Evolutionary conservation across 129 eudicot species (phyloP), one percentile per base, ranked within the genome.

Genomic region (Kitagawia praeruptora): DNA sequence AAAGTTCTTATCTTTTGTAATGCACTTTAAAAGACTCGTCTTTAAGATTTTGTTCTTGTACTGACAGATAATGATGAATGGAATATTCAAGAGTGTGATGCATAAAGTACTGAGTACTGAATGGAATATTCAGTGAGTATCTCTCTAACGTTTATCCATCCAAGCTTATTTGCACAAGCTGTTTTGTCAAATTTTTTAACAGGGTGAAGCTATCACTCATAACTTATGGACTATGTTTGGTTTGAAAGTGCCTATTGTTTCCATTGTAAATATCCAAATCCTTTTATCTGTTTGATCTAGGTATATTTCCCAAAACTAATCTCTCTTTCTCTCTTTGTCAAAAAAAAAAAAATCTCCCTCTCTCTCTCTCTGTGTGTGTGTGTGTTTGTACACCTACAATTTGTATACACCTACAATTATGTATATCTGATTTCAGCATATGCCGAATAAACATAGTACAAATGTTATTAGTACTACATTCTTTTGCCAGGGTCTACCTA

Each of bases 161-260:
- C 53, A 48, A 31, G 39, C 72, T 54, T 39, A 61, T 46, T 53
- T 74, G 74, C 75, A 54, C 19, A 13, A 74, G n/a, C 76, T 54
- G 40, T 81, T 75, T 64, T 41, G 72, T 78, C 75, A 8, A 49
- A 16, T 53, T 48, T 46, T 31, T 58, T 73, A 84, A 81, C 86
- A 92, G 97, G 97, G 97, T 67, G 97, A 92, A 90, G 97, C 97
- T 21, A 92, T 92, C 75, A 96, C 97, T 46, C 90, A 85, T 42
- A 90, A 92, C 79, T 85, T 92, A 77, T 87, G 93, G 85, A 83
- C 89, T 42, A 92, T 92, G 97, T 92, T 90, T 70, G 97, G 97
- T 75, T 80, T 92, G 76, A 87, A 92, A 81, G 97, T 92, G 39
- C 97, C 97, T 34, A 85, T 92, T 38, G n/a, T 92, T 40, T 92